Evolutionary conservation across 139 green algal species (phyloP).

Genomic region (Chlorella sorokiniana): DNA sequence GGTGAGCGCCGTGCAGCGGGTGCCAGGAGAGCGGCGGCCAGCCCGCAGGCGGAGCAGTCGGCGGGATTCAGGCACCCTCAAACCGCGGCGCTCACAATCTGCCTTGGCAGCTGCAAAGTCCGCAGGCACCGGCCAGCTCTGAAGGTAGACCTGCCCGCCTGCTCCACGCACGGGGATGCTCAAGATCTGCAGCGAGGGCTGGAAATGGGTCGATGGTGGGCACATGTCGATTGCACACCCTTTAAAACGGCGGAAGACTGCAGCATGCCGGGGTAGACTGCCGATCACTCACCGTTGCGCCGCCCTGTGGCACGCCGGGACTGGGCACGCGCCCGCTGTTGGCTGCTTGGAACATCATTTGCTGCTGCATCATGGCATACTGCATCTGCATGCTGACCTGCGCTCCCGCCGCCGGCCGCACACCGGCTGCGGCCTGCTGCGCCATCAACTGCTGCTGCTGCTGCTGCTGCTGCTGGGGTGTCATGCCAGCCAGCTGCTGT

Average conservation of each 20-base stretch:
- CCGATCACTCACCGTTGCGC: too few species aligned
- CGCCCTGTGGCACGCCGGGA: too few species aligned
- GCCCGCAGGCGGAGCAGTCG: too few species aligned
- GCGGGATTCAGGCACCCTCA: too few species aligned
- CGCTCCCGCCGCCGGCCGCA: not conserved
- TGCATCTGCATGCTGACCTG: not conserved
- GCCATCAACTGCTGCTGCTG: not conserved
- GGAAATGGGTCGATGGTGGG: too few species aligned
- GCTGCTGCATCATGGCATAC: not conserved
- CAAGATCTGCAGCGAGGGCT: too few species aligned
- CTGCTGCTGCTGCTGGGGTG: conserved; percentile 2
- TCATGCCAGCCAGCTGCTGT: not conserved
- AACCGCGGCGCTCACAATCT: conserved; percentile 10
- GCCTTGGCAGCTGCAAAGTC: not conserved
- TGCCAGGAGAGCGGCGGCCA: not conserved
- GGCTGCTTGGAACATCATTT: not conserved
- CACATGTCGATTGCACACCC: too few species aligned
- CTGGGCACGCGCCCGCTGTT: too few species aligned
- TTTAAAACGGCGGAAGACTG: too few species aligned
- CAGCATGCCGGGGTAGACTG: too few species aligned
- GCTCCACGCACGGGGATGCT: not conserved
- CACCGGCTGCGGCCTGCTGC: not conserved
- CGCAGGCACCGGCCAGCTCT: not conserved
- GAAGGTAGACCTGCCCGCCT: not conserved
- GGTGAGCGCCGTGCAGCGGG: too few species aligned